Conservation (phyloP, 176 grass and related monocot genomes). For the Thinopyrum elongatum region DNA sequence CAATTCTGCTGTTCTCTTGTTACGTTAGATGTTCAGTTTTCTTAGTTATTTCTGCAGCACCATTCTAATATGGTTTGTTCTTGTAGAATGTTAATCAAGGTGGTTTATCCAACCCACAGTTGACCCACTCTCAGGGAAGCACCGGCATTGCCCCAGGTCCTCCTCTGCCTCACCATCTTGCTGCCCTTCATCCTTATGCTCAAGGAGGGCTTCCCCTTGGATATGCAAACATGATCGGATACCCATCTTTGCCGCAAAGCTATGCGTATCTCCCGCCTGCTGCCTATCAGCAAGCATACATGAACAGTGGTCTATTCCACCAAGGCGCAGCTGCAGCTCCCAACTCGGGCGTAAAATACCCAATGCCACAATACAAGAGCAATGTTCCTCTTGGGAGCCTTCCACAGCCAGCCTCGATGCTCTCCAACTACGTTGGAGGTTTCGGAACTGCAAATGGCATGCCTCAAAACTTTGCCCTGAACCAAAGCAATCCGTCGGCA, state of each 20-base stretch:
- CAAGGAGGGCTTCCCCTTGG: conserved; percentile 71
- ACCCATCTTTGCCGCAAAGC: conserved; percentile 63
- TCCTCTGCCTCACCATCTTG: conserved; percentile 64
- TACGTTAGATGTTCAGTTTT: neutral
- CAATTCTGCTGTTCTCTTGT: neutral
- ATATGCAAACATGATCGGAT: conserved; percentile 68
- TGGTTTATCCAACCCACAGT: conserved; percentile 51
- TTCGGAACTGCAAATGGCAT: conserved; percentile 57
- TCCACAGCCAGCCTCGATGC: conserved; percentile 46
- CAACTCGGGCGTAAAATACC: conserved; percentile 55
- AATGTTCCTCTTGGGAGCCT: conserved; percentile 59
- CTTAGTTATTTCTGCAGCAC: neutral
- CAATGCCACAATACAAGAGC: conserved; percentile 69
- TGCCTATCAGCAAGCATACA: conserved; percentile 65
- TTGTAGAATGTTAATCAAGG: conserved; percentile 50
- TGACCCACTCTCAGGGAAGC: conserved; percentile 48
- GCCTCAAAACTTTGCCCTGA: conserved; percentile 57
- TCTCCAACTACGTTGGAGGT: conserved; percentile 53
- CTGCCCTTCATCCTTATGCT: conserved; percentile 66
- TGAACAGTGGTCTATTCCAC: conserved; percentile 57
- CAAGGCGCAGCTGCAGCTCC: conserved; percentile 57
- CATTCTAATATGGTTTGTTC: conserved; percentile 21
- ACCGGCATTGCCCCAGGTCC: conserved; percentile 47
- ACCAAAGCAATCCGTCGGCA: conserved; percentile 47
- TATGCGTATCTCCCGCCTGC: conserved; percentile 63